These are phyloP conservation scores for Tremella mesenterica DNA, from an alignment of 768 basidiomycete genomes.

Conservation along the genomic window DNA sequence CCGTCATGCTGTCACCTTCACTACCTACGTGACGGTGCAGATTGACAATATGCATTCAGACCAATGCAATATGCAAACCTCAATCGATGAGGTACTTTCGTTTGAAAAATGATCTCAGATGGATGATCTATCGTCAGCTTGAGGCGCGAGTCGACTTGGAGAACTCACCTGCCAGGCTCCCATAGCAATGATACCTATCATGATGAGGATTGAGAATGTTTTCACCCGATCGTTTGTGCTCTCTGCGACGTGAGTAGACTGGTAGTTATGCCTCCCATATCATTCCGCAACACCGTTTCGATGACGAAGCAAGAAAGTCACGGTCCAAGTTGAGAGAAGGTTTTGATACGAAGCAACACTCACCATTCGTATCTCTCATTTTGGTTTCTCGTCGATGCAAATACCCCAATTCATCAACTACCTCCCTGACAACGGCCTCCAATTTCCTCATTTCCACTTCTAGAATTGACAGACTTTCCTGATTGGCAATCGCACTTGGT, in stretches of 20 bases:
- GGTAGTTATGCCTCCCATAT: background rate
- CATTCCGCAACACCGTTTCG: background rate
- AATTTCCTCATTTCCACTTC: constrained; percentile 98
- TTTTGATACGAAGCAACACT: constrained; percentile 39
- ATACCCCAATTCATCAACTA: constrained; percentile 86
- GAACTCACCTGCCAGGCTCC: constrained; percentile 70
- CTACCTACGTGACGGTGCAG: too few relatives aligned
- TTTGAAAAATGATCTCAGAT: constrained; percentile 91
- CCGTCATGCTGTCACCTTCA: too few relatives aligned
- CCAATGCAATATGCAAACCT: background rate
- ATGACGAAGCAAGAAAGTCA: background rate
- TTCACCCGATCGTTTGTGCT: constrained; percentile 88
- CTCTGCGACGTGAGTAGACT: constrained; percentile 49
- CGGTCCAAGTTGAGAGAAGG: background rate
- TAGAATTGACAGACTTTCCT: constrained; percentile 86
- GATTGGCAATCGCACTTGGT: constrained; percentile 88
- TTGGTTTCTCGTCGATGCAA: constrained; percentile 79
- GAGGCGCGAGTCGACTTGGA: background rate
- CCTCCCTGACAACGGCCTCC: constrained; percentile 87
- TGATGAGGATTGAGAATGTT: constrained; percentile 83
- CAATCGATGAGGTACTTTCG: constrained; percentile 52
- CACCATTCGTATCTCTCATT: constrained; percentile 82
- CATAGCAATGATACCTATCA: constrained; percentile 64
- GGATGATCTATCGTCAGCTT: constrained; percentile 53
- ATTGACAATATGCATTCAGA: background rate